Percentiles rank a stretch among this genome's conserved stretches.
Evolutionary conservation across 805 yeast species (phyloP).

Genomic region (Candida hungchunana): DNA sequence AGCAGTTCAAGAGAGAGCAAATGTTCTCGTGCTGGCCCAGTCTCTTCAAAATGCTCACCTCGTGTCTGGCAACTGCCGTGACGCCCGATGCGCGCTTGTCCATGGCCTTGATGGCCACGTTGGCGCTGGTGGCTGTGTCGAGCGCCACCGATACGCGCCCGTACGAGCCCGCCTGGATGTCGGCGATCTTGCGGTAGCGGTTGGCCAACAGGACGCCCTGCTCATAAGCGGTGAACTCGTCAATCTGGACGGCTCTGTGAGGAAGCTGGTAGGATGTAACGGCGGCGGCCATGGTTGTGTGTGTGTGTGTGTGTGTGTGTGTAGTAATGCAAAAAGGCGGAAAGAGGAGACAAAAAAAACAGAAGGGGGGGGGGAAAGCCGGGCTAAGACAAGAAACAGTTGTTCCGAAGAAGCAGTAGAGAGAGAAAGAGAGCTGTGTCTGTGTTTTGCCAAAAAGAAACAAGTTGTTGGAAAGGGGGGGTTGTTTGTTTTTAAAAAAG

Average conservation of each 20-base stretch:
- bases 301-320: neutral
- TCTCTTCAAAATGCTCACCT: constrained; percentile 37
- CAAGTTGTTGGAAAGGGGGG: too few relatives aligned
- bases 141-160: constrained; percentile 55
- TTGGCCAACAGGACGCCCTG: constrained; percentile 32
- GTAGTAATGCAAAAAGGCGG: neutral
- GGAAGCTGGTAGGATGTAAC: constrained; percentile 4
- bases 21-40: constrained; percentile 41
- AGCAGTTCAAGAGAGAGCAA: constrained; percentile 53
- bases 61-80: constrained; percentile 48
- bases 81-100: constrained; percentile 38
- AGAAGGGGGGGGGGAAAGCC: too few relatives aligned
- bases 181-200: constrained; percentile 39
- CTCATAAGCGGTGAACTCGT: constrained; percentile 39
- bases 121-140: constrained; percentile 29
- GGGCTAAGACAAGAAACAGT: too few relatives aligned
- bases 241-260: constrained; percentile 27
- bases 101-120: constrained; percentile 56
- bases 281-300: constrained; percentile 7
- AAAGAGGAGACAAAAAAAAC: too few relatives aligned
- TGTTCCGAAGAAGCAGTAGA: too few relatives aligned
- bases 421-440: too few relatives aligned
- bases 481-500: too few relatives aligned
- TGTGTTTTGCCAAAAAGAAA: too few relatives aligned
- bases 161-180: constrained; percentile 46